Evolutionary conservation across 1,139 yeast genomes (phyloP).

Genomic region (Yamadazyma membranifaciens): DNA sequence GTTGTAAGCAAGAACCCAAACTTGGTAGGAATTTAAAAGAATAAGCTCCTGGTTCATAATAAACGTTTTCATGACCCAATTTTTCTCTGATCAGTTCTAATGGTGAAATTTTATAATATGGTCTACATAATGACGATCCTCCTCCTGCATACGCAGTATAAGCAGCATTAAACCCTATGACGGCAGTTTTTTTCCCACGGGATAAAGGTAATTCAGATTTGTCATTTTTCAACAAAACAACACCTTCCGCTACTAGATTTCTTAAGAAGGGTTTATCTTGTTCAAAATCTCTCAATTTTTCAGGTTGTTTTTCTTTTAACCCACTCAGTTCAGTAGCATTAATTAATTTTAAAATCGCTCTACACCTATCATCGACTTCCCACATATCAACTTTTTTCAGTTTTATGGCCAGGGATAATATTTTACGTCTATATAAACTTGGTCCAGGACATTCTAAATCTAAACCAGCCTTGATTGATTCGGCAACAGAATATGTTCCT

Average conservation of each 20-base stretch:
- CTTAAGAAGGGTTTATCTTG: conserved; percentile 40
- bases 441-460: conserved; percentile 69
- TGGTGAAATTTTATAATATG: conserved; percentile 24
- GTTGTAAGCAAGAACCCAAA: conserved; percentile 9
- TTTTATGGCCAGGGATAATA: conserved; percentile 37
- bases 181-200: conserved; percentile 25
- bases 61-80: conserved; percentile 7
- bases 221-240: conserved; percentile 55
- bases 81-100: conserved; percentile 20
- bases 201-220: conserved; percentile 38
- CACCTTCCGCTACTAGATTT: conserved; percentile 48
- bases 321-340: too few species aligned
- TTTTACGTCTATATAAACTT: conserved; percentile 41
- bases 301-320: too few species aligned
- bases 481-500: conserved; percentile 52
- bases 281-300: too few species aligned
- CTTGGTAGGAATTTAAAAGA: conserved; percentile 12
- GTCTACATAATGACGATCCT: conserved; percentile 31
- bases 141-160: conserved; percentile 35
- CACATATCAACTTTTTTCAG: conserved; percentile 28
- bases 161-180: conserved; percentile 39
- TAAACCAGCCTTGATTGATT: conserved; percentile 52
- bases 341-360: conserved; percentile 45
- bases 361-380: conserved; percentile 43
- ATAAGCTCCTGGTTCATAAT: conserved; percentile 13